Conservation (phyloP, 1,139 yeast species). For the Hyphopichia fennica region DNA sequence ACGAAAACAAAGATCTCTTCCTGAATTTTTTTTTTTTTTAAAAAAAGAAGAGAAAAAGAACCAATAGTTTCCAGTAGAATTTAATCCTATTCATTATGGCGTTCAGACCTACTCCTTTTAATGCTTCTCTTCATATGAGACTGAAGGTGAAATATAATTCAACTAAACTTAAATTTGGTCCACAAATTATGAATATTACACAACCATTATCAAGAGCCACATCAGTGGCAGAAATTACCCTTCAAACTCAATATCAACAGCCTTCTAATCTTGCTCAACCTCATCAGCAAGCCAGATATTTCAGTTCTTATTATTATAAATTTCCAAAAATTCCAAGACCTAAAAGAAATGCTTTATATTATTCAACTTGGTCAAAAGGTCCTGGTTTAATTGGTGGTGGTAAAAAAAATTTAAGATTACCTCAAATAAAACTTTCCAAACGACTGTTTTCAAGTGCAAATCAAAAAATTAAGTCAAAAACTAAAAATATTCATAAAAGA, state of each 20-base stretch:
- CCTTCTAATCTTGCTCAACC: slow-evolving; percentile 8
- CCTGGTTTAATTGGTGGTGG: slow-evolving; percentile 15
- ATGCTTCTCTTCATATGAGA: slow-evolving; percentile 8
- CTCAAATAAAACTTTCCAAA: slow-evolving; percentile 27
- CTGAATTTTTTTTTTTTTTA: no score
- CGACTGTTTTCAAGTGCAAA: slow-evolving; percentile 42
- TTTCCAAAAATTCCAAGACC: slow-evolving; percentile 69
- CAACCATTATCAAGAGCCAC: slow-evolving; percentile 48
- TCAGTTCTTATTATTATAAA: slow-evolving; percentile 36
- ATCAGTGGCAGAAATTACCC: slow-evolving; percentile 33
- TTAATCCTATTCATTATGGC: slow-evolving; percentile 16
- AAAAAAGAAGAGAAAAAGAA: no score
- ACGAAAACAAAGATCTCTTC: neutral
- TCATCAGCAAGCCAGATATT: slow-evolving; percentile 20
- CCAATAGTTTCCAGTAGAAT: neutral
- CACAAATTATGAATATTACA: slow-evolving; percentile 36
- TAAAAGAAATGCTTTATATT: slow-evolving; percentile 56
- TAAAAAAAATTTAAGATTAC: slow-evolving; percentile 21
- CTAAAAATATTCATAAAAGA: slow-evolving; percentile 38
- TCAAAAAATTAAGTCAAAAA: slow-evolving; percentile 34
- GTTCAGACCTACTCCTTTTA: slow-evolving; percentile 22
- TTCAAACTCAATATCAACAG: slow-evolving; percentile 12
- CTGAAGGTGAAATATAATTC: slow-evolving; percentile 12
- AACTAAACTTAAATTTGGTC: slow-evolving; percentile 20
- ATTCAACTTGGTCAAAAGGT: slow-evolving; percentile 41